phyloP scores from a whole-genome alignment of 495 filamentous ascomycete genomes.

The Immersiella caudata region DNA sequence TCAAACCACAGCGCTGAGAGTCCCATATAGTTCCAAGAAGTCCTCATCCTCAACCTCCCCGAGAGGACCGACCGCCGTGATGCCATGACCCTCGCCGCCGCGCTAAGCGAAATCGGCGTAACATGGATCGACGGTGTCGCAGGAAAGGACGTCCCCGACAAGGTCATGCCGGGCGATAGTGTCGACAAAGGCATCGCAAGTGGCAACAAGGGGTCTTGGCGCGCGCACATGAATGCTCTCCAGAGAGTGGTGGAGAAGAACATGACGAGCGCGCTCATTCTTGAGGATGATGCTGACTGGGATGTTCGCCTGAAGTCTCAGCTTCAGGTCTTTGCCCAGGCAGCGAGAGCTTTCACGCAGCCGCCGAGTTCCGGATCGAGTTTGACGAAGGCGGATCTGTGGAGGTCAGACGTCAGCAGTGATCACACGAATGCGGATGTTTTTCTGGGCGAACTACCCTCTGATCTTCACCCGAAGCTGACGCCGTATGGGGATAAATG shows the following conservation, averaged over 20 bases:
- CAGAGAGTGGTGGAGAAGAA: constrained; percentile 41
- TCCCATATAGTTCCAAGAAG: constrained; percentile 59
- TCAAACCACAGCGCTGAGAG: neutral
- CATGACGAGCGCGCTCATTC: constrained; percentile 47
- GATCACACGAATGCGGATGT: neutral
- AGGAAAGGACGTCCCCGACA: constrained; percentile 46
- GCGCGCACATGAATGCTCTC: constrained; percentile 51
- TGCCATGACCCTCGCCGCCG: constrained; percentile 57
- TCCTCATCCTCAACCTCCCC: constrained; percentile 65
- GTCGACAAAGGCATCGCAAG: constrained; percentile 23
- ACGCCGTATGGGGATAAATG: constrained; percentile 48
- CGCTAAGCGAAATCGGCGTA: constrained; percentile 53
- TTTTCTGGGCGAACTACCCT: neutral
- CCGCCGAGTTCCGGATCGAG: neutral
- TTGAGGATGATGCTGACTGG: constrained; percentile 58
- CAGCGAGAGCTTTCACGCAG: constrained; percentile 37
- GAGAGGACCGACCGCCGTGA: constrained; percentile 65
- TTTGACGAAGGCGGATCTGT: constrained; percentile 19
- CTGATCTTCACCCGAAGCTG: neutral
- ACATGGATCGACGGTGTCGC: constrained; percentile 58
- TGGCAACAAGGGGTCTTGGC: constrained; percentile 51
- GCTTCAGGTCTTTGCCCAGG: constrained; percentile 43
- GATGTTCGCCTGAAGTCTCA: constrained; percentile 49
- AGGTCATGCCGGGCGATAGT: constrained; percentile 32
- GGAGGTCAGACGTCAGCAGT: neutral